A percentile compares a stretch with the other conserved stretches of the same genome.
These are phyloP conservation scores for Solanum bulbocastanum DNA, from an alignment of 257 asterid species.

Conservation along the genomic window DNA sequence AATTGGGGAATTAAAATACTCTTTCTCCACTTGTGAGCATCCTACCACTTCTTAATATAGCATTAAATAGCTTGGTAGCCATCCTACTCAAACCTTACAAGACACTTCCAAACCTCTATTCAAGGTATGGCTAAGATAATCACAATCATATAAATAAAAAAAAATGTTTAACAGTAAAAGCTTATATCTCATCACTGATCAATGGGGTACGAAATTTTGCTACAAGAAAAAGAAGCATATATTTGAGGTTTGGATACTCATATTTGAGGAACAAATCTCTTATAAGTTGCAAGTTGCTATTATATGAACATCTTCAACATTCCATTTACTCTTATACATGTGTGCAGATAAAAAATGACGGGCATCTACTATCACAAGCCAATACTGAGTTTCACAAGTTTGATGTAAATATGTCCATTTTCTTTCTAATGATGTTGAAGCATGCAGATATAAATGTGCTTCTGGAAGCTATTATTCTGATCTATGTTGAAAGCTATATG, in stretches of 20 bases:
- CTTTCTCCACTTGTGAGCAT: not conserved
- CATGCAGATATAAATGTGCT: not conserved
- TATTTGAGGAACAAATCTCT: not conserved
- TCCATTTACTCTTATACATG: not conserved
- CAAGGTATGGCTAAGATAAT: not conserved
- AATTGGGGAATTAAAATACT: not conserved
- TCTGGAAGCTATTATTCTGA: not conserved
- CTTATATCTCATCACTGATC: not conserved
- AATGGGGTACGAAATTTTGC: not conserved
- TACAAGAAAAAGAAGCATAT: not conserved
- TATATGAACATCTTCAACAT: not conserved
- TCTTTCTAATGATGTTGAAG: not conserved
- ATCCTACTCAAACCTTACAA: not conserved
- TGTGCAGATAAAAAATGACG: not conserved
- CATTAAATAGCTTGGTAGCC: not conserved
- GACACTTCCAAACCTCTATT: not conserved
- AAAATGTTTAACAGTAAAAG: not conserved
- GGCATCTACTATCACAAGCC: not conserved
- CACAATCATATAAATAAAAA: not conserved
- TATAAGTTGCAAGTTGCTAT: not conserved
- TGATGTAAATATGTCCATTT: not conserved
- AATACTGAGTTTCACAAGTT: not conserved
- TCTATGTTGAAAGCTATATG: not conserved
- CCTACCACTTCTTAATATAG: not conserved
- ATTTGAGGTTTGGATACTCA: not conserved